These are phyloP conservation scores for Ceratocystis variospora DNA, from an alignment of 2,329 filamentous ascomycete genomes.

Conservation along the genomic window DNA sequence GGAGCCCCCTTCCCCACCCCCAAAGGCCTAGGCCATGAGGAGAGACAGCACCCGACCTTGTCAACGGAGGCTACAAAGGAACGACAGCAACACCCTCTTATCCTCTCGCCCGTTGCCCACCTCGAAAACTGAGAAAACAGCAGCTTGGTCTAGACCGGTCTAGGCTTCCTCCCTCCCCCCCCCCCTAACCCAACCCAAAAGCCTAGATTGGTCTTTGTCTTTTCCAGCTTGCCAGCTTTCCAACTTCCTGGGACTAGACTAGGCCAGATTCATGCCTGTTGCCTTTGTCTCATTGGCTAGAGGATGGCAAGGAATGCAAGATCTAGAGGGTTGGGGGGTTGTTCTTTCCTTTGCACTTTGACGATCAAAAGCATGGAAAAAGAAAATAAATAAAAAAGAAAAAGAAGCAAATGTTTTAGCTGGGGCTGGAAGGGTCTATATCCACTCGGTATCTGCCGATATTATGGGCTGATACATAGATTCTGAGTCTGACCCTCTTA, in stretches of 20 bases:
- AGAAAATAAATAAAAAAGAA: neutral
- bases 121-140: neutral
- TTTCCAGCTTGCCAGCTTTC: conserved; percentile 5
- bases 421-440: conserved; percentile 5
- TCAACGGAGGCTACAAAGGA: neutral
- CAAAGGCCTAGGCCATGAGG: neutral
- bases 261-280: neutral
- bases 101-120: too few relatives aligned
- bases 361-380: neutral
- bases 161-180: neutral
- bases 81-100: neutral
- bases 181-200: neutral
- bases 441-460: neutral
- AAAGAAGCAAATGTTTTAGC: neutral
- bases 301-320: neutral
- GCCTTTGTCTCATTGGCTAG: neutral
- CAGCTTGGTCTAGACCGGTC: neutral
- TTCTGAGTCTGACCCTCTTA: neutral
- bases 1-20: neutral
- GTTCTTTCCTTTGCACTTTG: neutral
- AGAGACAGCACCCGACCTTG: neutral
- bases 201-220: conserved; percentile 10
- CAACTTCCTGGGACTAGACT: neutral
- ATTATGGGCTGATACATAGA: neutral
- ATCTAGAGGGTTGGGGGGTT: neutral